A percentile compares a stretch with the other conserved stretches of the same genome.
Evolutionary conservation across 306 rosid species (phyloP).

Genomic region (Hippophae tibetana): DNA sequence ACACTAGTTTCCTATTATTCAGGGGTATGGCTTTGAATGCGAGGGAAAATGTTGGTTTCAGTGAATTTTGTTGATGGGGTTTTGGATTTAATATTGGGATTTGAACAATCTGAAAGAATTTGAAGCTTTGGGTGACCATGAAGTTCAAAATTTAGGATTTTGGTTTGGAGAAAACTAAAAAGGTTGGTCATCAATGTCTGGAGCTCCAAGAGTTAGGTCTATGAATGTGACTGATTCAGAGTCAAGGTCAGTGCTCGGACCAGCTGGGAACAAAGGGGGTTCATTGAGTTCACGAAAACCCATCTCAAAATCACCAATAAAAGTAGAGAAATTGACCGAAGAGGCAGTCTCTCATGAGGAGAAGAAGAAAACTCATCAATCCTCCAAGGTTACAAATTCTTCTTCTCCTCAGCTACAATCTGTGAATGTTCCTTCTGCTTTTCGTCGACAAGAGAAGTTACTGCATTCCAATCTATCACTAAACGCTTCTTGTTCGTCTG

Average conservation of each 20-base stretch:
- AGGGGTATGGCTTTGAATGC: conserved; percentile 17
- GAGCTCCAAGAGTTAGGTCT: conserved; percentile 75
- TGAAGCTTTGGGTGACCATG: conserved; percentile 6
- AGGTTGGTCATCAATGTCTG: conserved; percentile 40
- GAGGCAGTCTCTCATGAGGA: conserved; percentile 41
- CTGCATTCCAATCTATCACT: conserved; percentile 58
- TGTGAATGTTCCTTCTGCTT: conserved; percentile 38
- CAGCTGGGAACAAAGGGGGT: conserved; percentile 63
- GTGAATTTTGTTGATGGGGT: conserved; percentile 21
- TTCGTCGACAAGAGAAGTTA: conserved; percentile 66
- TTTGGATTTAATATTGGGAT: conserved; percentile 13
- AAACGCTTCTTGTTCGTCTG: conserved; percentile 77
- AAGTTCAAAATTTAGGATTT: conserved; percentile 5
- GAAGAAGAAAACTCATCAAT: conserved; percentile 35
- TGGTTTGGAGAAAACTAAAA: conserved; percentile 2
- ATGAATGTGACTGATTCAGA: conserved; percentile 76
- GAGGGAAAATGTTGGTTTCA: conserved; percentile 12
- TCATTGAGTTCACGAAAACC: conserved; percentile 41
- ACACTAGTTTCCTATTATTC: conserved; percentile 2
- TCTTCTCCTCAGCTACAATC: conserved; percentile 46
- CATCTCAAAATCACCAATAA: conserved; percentile 47
- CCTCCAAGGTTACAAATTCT: conserved; percentile 19
- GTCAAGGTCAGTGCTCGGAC: conserved; percentile 59
- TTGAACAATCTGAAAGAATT: conserved; percentile 14
- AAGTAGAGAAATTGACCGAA: conserved; percentile 37